Conservation (phyloP, 1,284 basidiomycete species). For the Bjerkandera adusta region DNA sequence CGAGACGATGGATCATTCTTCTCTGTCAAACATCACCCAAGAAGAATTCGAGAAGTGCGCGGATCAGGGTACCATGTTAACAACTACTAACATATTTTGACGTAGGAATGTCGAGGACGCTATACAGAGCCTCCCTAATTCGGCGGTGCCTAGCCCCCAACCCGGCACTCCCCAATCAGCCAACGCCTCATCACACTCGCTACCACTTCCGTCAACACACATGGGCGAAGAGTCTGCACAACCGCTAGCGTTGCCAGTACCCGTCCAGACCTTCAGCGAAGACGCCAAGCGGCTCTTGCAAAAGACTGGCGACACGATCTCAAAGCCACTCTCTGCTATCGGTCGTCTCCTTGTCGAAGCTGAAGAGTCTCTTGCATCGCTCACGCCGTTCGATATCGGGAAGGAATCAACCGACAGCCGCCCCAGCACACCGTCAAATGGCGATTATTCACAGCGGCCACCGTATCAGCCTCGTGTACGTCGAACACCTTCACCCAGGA, state of each 20-base stretch:
- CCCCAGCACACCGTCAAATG: not conserved
- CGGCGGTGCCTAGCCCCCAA: constrained; percentile 49
- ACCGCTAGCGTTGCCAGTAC: constrained; percentile 65
- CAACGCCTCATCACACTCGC: constrained; percentile 24
- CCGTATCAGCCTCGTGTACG: constrained; percentile 74
- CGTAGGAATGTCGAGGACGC: constrained; percentile 79
- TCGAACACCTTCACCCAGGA: constrained; percentile 34
- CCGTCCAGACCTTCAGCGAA: constrained; percentile 59
- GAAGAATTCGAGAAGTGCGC: constrained; percentile 86
- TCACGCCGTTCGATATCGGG: constrained; percentile 58
- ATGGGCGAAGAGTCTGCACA: constrained; percentile 86
- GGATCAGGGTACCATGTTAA: not conserved
- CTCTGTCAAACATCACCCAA: constrained; percentile 88
- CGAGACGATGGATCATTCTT: constrained; percentile 95
- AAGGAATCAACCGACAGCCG: constrained; percentile 11
- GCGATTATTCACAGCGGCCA: constrained; percentile 49
- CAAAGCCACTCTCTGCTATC: constrained; percentile 84
- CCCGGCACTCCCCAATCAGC: constrained; percentile 23
- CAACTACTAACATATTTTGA: constrained; percentile 3
- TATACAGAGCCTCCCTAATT: constrained; percentile 72
- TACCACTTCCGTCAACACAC: constrained; percentile 44
- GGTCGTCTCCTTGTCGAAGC: constrained; percentile 80
- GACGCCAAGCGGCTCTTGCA: constrained; percentile 83
- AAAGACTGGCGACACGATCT: constrained; percentile 85
- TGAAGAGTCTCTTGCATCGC: constrained; percentile 41